Percentiles rank a stretch among this genome's conserved stretches.
These are phyloP conservation scores for Podila minutissima DNA, from an alignment of 192 early-diverging fungal species.

Conservation along the genomic window DNA sequence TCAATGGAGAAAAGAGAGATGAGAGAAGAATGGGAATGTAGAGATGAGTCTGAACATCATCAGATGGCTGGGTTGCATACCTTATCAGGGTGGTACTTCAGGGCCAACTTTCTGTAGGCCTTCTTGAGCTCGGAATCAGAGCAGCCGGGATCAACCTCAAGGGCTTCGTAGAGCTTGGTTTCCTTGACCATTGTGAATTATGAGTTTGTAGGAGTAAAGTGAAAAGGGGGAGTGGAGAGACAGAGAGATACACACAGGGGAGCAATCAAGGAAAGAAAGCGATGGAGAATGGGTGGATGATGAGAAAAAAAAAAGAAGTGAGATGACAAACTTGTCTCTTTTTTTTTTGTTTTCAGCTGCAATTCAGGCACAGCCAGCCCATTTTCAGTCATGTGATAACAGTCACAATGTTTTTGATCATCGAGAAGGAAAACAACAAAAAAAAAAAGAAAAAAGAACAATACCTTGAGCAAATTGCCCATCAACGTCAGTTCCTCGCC, in stretches of 20 bases:
- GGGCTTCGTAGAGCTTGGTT: conserved; percentile 92
- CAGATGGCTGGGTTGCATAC: conserved; percentile 38
- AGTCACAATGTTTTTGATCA: not conserved
- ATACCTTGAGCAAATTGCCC: not conserved
- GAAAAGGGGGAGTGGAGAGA: not conserved
- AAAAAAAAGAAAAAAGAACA: conserved; percentile 18
- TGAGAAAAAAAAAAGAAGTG: conserved; percentile 4
- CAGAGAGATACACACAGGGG: not conserved
- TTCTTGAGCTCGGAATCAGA: conserved; percentile 93
- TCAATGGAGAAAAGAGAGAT: too few relatives aligned
- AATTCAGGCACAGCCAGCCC: not conserved
- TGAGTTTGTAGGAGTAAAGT: conserved; percentile 8
- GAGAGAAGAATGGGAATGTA: not conserved
- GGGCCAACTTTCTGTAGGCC: conserved; percentile 96
- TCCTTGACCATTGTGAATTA: conserved; percentile 64
- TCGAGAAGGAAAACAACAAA: conserved; percentile 18
- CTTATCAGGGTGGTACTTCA: conserved; percentile 92
- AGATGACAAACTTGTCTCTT: not conserved
- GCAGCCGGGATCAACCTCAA: conserved; percentile 82
- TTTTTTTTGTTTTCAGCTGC: not conserved
- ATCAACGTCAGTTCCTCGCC: not conserved
- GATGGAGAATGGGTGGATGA: conserved; percentile 4
- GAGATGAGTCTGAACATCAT: conserved; percentile 6
- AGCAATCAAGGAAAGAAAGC: conserved; percentile 3
- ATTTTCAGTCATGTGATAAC: not conserved